Percentiles rank a stretch among this genome's conserved stretches.
These are phyloP conservation scores for Bipolaris zeicola DNA, from an alignment of 2,329 filamentous ascomycete genomes.

Conservation along the genomic window DNA sequence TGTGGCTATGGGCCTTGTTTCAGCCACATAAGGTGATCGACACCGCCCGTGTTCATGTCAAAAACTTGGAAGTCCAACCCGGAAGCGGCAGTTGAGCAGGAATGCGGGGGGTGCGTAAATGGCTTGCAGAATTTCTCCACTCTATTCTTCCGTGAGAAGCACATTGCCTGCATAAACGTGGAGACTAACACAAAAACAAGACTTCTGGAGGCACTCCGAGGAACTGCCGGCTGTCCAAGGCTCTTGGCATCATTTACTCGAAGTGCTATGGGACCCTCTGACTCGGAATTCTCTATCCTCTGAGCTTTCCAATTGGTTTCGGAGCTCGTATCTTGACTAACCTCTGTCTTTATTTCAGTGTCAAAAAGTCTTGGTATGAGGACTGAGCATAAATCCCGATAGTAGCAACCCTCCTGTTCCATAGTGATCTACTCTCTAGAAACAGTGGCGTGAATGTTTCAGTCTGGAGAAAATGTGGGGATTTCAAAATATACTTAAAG, in stretches of 20 bases:
- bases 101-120: background rate
- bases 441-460: background rate
- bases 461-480: background rate
- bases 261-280: background rate
- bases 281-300: background rate
- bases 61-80: background rate
- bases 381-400: background rate
- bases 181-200: background rate
- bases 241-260: conserved; percentile 10
- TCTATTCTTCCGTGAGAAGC: conserved; percentile 1
- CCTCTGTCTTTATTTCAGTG: background rate
- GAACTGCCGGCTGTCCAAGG: background rate
- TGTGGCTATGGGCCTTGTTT: background rate
- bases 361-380: background rate
- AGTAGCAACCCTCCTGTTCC: background rate
- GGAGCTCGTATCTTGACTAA: background rate
- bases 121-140: background rate
- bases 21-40: background rate
- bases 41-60: background rate
- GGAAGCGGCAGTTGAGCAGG: background rate
- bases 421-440: background rate
- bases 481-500: conserved; percentile 6
- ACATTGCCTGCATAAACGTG: background rate
- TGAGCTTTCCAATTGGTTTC: background rate
- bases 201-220: background rate